phyloP scores from a whole-genome alignment of 768 basidiomycete genomes.

The Boletus patriciae region DNA sequence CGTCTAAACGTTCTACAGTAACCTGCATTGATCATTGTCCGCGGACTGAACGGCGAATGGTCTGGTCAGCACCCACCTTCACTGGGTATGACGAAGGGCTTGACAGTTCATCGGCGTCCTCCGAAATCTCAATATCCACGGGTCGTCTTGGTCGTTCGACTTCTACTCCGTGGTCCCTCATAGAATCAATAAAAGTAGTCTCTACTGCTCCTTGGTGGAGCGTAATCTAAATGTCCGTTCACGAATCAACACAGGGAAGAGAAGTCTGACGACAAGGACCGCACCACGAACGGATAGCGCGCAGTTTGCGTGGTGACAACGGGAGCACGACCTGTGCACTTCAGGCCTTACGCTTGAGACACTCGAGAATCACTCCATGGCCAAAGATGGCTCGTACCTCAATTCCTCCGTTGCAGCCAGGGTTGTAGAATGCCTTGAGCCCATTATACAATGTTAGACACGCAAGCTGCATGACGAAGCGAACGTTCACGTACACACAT shows the following conservation, averaged over 20 bases:
- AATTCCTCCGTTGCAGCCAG: conserved; percentile 57
- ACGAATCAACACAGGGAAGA: background rate
- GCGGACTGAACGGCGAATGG: background rate
- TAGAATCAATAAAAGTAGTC: conserved; percentile 42
- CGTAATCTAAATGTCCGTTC: conserved; percentile 25
- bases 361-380: background rate
- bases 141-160: conserved; percentile 41
- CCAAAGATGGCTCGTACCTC: conserved; percentile 41
- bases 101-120: conserved; percentile 41
- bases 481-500: conserved; percentile 51
- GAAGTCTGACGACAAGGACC: background rate
- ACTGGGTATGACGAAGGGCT: conserved; percentile 31
- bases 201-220: conserved; percentile 47
- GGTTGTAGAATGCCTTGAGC: conserved; percentile 72
- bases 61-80: conserved; percentile 17
- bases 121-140: conserved; percentile 30
- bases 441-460: background rate
- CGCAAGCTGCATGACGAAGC: background rate
- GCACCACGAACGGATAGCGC: conserved; percentile 70
- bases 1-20: conserved; percentile 22
- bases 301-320: conserved; percentile 63
- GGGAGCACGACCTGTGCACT: conserved; percentile 63
- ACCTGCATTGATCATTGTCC: conserved; percentile 15
- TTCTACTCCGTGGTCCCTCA: conserved; percentile 29
- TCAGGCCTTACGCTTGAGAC: conserved; percentile 1